A percentile compares a stretch with the other conserved stretches of the same genome.
Conservation (phyloP, 169 alveolate species). For the Plasmodium yoelii region DNA sequence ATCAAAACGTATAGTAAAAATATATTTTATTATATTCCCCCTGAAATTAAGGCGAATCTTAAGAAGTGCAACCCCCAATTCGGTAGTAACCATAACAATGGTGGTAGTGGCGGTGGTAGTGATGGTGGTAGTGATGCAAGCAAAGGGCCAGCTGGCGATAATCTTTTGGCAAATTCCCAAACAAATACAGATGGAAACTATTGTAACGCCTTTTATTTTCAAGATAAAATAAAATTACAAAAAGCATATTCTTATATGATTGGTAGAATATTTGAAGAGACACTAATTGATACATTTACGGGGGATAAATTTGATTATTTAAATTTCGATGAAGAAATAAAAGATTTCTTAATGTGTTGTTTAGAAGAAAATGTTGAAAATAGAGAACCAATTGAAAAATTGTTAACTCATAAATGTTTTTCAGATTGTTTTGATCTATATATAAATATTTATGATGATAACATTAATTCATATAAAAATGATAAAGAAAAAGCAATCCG, state of each 20-base stretch:
- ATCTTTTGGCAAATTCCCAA: neutral
- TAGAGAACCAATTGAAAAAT: constrained; percentile 21
- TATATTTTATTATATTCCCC: constrained; percentile 45
- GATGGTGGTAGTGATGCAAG: no score
- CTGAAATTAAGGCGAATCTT: constrained; percentile 18
- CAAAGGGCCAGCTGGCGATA: neutral
- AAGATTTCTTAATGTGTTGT: constrained; percentile 29
- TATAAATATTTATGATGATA: constrained; percentile 66
- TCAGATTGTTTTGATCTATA: constrained; percentile 57
- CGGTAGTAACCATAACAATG: no score
- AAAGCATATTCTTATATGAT: constrained; percentile 70
- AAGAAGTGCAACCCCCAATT: neutral
- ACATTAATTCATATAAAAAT: constrained; percentile 60
- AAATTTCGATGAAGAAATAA: constrained; percentile 50
- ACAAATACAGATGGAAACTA: neutral
- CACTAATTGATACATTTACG: constrained; percentile 65
- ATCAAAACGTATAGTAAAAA: constrained; percentile 51
- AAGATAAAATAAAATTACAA: constrained; percentile 26
- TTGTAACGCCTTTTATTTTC: constrained; percentile 20
- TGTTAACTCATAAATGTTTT: constrained; percentile 47
- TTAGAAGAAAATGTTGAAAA: constrained; percentile 6
- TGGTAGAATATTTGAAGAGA: constrained; percentile 62
- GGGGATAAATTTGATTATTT: constrained; percentile 68
- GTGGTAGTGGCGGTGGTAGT: no score
- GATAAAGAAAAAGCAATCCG: constrained; percentile 65